Conservation (phyloP, 305 asterid genomes). For the Andrographis paniculata region DNA sequence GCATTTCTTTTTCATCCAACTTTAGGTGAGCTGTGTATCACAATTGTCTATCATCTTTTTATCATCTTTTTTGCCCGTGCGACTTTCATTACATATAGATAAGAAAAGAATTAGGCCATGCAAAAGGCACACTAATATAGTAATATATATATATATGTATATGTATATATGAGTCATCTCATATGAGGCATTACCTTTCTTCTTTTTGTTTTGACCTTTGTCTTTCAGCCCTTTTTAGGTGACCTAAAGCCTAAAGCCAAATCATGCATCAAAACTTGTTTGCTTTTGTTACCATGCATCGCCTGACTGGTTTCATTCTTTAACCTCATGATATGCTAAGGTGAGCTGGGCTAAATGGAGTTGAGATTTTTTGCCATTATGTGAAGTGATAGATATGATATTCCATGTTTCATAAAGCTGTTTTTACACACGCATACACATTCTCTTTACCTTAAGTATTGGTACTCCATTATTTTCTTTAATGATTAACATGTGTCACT, state of each 20-base stretch:
- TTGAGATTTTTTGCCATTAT: constrained; percentile 7
- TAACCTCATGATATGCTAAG: neutral
- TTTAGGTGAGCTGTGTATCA: constrained; percentile 50
- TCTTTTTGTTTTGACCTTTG: constrained; percentile 56
- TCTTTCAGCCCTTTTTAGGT: constrained; percentile 94
- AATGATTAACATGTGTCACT: too few relatives aligned
- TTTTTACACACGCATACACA: too few relatives aligned
- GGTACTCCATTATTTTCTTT: neutral
- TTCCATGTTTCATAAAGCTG: neutral
- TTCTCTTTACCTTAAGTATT: too few relatives aligned
- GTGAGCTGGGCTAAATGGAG: neutral
- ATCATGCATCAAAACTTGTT: constrained; percentile 1
- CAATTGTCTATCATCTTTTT: constrained; percentile 16
- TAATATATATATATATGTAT: too few relatives aligned
- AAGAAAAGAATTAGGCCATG: constrained; percentile 26
- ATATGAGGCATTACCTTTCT: constrained; percentile 18
- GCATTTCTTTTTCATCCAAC: constrained; percentile 18
- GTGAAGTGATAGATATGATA: constrained; percentile 4
- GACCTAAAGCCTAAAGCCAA: constrained; percentile 17
- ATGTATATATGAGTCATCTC: constrained; percentile 16
- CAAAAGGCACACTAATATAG: constrained; percentile 44
- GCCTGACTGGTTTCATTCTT: constrained; percentile 16
- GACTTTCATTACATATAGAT: constrained; percentile 12
- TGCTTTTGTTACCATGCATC: constrained; percentile 26
- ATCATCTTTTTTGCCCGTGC: constrained; percentile 22